Base-by-base conservation (phyloP, 139 green algal genomes). In the Chlamydomonas sphaeroides region DNA sequence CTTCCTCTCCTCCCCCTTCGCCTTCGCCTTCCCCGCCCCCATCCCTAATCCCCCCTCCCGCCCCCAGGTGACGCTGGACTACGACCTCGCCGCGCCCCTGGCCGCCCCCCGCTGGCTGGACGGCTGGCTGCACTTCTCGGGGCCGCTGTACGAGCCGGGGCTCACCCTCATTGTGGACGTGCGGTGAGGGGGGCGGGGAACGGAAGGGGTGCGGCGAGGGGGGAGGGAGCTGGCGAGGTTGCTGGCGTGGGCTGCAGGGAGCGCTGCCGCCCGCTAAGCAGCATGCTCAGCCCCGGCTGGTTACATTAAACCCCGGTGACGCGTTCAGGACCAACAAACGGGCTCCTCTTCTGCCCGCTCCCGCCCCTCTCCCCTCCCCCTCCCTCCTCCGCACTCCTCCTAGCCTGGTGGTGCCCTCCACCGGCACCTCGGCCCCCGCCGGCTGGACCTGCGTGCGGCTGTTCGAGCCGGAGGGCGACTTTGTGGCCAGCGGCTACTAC, bases 391-490 rank as follows among this genome's bases (percentile, higher is more conserved):
- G n/a, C 35, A 11, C 53, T 21, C 56, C 63, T 61, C 59, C 32
- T 66, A 89, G 88, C 38, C 80, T 89, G 32, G 65, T 90, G 61
- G 74, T 91, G 0, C 90, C 86, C 32, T 74, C 76, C 56, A 91
- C 80, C 25, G 88, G 86, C 68, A 91, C 80, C 68, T 88, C 77
- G 21, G 69, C 83, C 4, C 90, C 92, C 15, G 85, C 86, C 25
- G 92, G 92, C 45, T 95, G 92, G 92, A 86, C 87, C 25, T 80
- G 51, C 18, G 74, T 95, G 66, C 92, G 89, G n/a, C 69, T 93
- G 28, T 95, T 94, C 74, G 89, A 94, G 80, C 65, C 32, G 25
- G 82, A 75, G 41, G 86, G 86, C 5, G 65, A 68, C 15, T 95
- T 86, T 57, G 85, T 95, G 56, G 90, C 90, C 15, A 88, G 72